These are phyloP conservation scores for Rostrohypoxylon terebratum DNA, from an alignment of 495 filamentous ascomycete species.

Conservation along the genomic window DNA sequence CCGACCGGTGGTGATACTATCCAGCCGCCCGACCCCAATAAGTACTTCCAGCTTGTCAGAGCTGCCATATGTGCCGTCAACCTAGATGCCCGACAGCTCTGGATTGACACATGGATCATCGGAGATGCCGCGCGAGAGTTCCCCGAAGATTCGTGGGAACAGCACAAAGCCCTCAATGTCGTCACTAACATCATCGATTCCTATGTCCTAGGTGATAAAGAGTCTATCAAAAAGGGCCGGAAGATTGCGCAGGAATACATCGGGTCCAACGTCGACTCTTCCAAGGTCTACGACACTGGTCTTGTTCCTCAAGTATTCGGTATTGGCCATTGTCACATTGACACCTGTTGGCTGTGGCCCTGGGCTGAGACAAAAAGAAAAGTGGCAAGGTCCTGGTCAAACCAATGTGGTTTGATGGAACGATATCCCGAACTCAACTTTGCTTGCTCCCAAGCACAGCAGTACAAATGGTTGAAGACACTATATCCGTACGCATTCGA, in stretches of 20 bases:
- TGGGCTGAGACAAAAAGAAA: slow-evolving; percentile 99
- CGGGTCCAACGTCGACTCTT: slow-evolving; percentile 81
- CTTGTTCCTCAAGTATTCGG: slow-evolving; percentile 81
- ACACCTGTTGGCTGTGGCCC: slow-evolving; percentile 98
- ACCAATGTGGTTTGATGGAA: slow-evolving; percentile 93
- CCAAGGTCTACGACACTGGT: slow-evolving; percentile 83
- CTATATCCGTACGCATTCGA: slow-evolving; percentile 89
- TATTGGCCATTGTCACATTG: slow-evolving; percentile 97
- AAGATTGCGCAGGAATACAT: slow-evolving; percentile 85
- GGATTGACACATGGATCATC: slow-evolving; percentile 95
- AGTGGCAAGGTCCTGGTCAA: slow-evolving; percentile 94
- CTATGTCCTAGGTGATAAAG: slow-evolving; percentile 82
- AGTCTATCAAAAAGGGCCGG: slow-evolving; percentile 80
- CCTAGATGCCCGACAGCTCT: slow-evolving; percentile 81
- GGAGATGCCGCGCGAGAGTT: slow-evolving; percentile 87
- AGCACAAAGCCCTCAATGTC: slow-evolving; percentile 84
- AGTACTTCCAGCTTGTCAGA: slow-evolving; percentile 76
- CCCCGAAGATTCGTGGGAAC: slow-evolving; percentile 82
- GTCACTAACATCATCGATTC: slow-evolving; percentile 88
- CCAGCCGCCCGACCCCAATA: slow-evolving; percentile 87
- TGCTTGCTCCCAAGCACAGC: slow-evolving; percentile 90
- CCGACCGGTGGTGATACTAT: slow-evolving; percentile 85
- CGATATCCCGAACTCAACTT: slow-evolving; percentile 95
- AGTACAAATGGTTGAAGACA: slow-evolving; percentile 96
- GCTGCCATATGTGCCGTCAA: slow-evolving; percentile 95